Conservation (phyloP, 495 filamentous ascomycete species). For the Penicillium macrosclerotiorum region DNA sequence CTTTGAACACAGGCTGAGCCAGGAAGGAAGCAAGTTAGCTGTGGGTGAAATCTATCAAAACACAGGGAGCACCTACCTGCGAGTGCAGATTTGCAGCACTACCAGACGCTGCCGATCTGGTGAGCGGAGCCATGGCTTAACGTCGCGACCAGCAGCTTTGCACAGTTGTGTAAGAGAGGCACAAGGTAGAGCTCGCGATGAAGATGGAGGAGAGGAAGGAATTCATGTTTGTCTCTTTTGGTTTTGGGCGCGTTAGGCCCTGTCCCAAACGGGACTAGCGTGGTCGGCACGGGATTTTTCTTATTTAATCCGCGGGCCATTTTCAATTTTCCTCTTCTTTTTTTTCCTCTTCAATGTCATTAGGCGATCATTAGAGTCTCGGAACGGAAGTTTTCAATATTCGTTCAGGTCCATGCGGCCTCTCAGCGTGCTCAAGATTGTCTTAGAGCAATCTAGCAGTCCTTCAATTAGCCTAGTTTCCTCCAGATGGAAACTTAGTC, state of each 20-base stretch:
- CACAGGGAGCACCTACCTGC: conserved; percentile 12
- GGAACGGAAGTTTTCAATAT: conserved; percentile 88
- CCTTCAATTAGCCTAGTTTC: conserved; percentile 64
- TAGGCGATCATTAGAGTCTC: conserved; percentile 99
- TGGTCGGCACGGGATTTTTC: conserved; percentile 20
- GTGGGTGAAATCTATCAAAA: background rate
- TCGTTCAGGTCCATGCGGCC: conserved; percentile 86
- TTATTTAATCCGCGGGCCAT: conserved; percentile 15
- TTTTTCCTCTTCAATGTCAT: conserved; percentile 71
- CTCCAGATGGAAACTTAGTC: conserved; percentile 53
- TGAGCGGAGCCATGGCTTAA: conserved; percentile 29
- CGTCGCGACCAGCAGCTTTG: background rate
- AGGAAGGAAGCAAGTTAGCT: conserved; percentile 29
- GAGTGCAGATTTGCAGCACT: conserved; percentile 9
- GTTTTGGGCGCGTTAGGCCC: conserved; percentile 34
- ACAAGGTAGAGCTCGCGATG: conserved; percentile 12
- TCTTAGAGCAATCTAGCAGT: conserved; percentile 80
- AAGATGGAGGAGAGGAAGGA: conserved; percentile 10
- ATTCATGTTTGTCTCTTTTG: conserved; percentile 34
- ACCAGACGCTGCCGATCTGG: conserved; percentile 22
- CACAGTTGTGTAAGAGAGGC: conserved; percentile 7
- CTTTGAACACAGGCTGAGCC: conserved; percentile 23
- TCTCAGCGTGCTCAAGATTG: conserved; percentile 98
- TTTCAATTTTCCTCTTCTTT: conserved; percentile 44
- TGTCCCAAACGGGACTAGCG: conserved; percentile 33